Base-by-base conservation (phyloP, 2,329 filamentous ascomycete genomes). In the Oidium heveae region DNA sequence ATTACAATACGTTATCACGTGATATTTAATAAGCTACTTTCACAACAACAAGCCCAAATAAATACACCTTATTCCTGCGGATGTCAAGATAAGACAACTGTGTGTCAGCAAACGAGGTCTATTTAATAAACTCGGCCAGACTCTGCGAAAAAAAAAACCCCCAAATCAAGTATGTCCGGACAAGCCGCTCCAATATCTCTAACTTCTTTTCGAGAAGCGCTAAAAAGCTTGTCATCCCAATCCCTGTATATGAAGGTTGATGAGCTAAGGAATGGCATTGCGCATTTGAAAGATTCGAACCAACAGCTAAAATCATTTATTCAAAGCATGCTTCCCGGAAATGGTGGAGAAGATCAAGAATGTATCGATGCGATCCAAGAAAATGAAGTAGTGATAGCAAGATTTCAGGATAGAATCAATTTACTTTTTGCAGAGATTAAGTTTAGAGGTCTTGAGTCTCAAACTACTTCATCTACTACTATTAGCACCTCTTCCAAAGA, bases 321-420 rank as follows among this genome's bases (percentile, higher is more conserved):
- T 55, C 72, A 78, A 16, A 6, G 6, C 24, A 28, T 28, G 24
- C 24, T 3, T 28, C 6, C 24, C 6, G 6, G 3, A 6, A 28
- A 28, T 28, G 24, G 24, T 28, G 24, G 24, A 28, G 24, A 6
- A 28, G 24, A 88, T 63, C 71, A 72, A 58, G 82, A 84, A 65
- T 88, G 84, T 69, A 69, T 77, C 59, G 82, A 86, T 56, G 84
- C 83, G 56, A 83, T 87, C 63, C 66, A 68, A 55, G 83, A 88
- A 67, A 87, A 87, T 66, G 73, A 79, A 61, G 66, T 64, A 20
- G 82, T 87, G 56, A 81, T 88, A 56, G 71, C 66, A 57, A 74
- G 81, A 60, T 83, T 86, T 75, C 70, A 74, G 57, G 74, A 79
- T 67, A 72, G 82, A 64, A 74, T 86, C 58, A 70, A 69, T 55